phyloP scores from a whole-genome alignment of 2,329 filamentous ascomycete species.

The Orbilia blumenaviensis region DNA sequence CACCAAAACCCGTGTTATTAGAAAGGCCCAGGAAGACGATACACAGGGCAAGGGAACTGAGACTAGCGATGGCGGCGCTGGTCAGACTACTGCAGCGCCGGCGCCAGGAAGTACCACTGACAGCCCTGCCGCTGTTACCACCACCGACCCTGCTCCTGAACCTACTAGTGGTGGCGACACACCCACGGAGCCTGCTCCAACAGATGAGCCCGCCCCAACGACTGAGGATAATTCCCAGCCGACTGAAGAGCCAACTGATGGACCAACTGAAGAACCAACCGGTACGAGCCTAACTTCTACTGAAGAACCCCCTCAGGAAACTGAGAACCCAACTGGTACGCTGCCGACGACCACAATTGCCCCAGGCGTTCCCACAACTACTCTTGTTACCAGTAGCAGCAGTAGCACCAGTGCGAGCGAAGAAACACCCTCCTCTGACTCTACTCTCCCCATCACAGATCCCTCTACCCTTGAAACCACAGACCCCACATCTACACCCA shows the following conservation, averaged over 20 bases:
- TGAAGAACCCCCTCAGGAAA: slow-evolving; percentile 30
- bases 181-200: background rate
- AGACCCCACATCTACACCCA: slow-evolving; percentile 37
- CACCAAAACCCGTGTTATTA: slow-evolving; percentile 43
- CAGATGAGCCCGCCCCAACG: slow-evolving; percentile 6
- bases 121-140: background rate
- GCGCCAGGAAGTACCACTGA: background rate
- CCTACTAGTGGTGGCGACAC: slow-evolving; percentile 2
- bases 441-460: slow-evolving; percentile 34
- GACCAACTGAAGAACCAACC: slow-evolving; percentile 16
- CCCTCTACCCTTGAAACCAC: slow-evolving; percentile 12
- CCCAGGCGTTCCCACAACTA: slow-evolving; percentile 23
- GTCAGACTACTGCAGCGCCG: background rate
- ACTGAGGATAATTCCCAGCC: slow-evolving; percentile 23
- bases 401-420: slow-evolving; percentile 27
- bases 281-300: slow-evolving; percentile 39
- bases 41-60: slow-evolving; percentile 38
- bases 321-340: slow-evolving; percentile 33
- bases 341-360: slow-evolving; percentile 25
- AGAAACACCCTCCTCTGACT: slow-evolving; percentile 47
- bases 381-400: background rate
- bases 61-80: background rate
- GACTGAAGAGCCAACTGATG: background rate
- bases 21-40: slow-evolving; percentile 43
- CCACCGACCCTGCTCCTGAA: background rate